phyloP scores from a whole-genome alignment of 2,329 filamentous ascomycete genomes.

The Aspergillus sp. region DNA sequence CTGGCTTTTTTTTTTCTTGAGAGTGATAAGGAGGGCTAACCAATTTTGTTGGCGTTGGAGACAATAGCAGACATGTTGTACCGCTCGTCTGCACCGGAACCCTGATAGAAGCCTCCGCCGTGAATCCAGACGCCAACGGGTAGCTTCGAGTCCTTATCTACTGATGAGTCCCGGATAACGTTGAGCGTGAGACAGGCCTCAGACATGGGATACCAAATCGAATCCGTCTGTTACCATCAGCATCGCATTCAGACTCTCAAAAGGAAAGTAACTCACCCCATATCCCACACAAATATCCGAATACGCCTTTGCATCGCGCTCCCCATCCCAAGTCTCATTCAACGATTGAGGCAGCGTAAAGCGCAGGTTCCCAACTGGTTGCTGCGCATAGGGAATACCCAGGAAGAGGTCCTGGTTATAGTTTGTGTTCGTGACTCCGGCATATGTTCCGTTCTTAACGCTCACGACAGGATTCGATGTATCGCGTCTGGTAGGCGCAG shows the following conservation, averaged over 20 bases:
- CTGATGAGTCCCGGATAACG: slow-evolving; percentile 46
- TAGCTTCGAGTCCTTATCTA: slow-evolving; percentile 35
- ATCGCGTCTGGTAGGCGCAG: slow-evolving; percentile 13
- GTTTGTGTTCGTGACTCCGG: slow-evolving; percentile 32
- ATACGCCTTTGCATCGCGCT: slow-evolving; percentile 40
- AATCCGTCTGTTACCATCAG: slow-evolving; percentile 18
- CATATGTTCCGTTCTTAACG: slow-evolving; percentile 44
- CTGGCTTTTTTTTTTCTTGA: not conserved
- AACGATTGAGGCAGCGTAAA: slow-evolving; percentile 47
- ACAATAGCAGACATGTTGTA: slow-evolving; percentile 60
- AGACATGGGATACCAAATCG: slow-evolving; percentile 29
- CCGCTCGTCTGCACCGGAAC: slow-evolving; percentile 46
- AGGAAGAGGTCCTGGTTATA: slow-evolving; percentile 49
- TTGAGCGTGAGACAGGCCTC: slow-evolving; percentile 60
- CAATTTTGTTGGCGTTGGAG: slow-evolving; percentile 45
- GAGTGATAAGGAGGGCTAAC: slow-evolving; percentile 6
- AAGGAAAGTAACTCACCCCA: slow-evolving; percentile 29
- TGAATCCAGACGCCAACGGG: slow-evolving; percentile 59
- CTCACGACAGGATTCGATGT: slow-evolving; percentile 21
- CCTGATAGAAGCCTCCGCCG: slow-evolving; percentile 48
- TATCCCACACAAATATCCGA: slow-evolving; percentile 47
- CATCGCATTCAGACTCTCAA: not conserved
- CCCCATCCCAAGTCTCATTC: slow-evolving; percentile 40
- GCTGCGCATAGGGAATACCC: slow-evolving; percentile 52
- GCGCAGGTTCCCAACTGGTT: slow-evolving; percentile 48